These are phyloP conservation scores for Salvia splendens DNA, from an alignment of 257 asterid genomes.

Conservation along the genomic window DNA sequence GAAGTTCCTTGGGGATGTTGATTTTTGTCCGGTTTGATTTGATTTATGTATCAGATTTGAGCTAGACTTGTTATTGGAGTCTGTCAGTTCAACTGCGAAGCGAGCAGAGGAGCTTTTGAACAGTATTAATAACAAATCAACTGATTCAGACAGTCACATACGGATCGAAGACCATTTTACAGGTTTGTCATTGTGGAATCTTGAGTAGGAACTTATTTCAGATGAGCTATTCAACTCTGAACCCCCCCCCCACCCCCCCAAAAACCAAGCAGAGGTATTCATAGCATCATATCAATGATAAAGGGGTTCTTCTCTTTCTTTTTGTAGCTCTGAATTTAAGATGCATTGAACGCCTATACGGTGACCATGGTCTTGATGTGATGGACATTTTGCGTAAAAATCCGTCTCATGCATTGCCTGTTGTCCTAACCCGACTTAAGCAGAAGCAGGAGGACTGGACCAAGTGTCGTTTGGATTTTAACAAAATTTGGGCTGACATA, in stretches of 20 bases:
- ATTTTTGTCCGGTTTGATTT: constrained; percentile 16
- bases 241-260: not conserved
- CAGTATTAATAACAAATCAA: constrained; percentile 53
- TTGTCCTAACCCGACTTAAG: constrained; percentile 75
- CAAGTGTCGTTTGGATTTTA: constrained; percentile 59
- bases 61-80: constrained; percentile 90
- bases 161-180: constrained; percentile 73
- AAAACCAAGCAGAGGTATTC: not conserved
- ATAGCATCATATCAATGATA: not conserved
- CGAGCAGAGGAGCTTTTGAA: constrained; percentile 76
- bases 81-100: constrained; percentile 73
- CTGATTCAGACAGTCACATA: constrained; percentile 53
- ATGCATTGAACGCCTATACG: constrained; percentile 89
- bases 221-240: constrained; percentile 1
- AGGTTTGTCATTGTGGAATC: constrained; percentile 53
- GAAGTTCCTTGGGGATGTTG: not conserved
- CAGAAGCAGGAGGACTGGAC: constrained; percentile 97
- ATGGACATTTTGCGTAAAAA: constrained; percentile 85
- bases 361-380: constrained; percentile 96
- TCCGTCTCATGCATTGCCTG: constrained; percentile 73
- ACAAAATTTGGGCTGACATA: constrained; percentile 71
- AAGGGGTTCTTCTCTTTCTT: constrained; percentile 19
- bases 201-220: not conserved
- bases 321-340: constrained; percentile 69
- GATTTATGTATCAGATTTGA: constrained; percentile 64